Conservation (phyloP, 1,139 yeast genomes). For the Sugiyamaella castrensis region DNA sequence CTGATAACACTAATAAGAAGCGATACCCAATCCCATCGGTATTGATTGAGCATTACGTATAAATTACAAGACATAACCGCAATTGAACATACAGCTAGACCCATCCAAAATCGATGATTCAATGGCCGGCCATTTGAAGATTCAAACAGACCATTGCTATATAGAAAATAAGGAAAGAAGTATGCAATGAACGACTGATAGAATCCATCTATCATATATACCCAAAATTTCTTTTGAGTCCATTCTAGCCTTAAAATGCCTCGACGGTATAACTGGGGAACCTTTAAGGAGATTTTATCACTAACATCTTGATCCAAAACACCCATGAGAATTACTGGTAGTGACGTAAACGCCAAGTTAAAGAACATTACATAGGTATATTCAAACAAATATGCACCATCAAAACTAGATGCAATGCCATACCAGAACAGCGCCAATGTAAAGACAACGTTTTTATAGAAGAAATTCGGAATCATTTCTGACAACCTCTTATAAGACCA, state of each 20-base stretch:
- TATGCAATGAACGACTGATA: constrained; percentile 84
- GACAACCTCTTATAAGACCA: constrained; percentile 92
- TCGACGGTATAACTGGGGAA: constrained; percentile 84
- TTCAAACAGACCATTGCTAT: constrained; percentile 55
- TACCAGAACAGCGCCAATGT: constrained; percentile 90
- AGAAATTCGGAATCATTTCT: constrained; percentile 93
- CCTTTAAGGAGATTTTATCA: constrained; percentile 73
- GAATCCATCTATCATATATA: constrained; percentile 81
- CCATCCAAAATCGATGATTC: constrained; percentile 85
- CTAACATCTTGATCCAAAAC: constrained; percentile 90
- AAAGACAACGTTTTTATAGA: constrained; percentile 88
- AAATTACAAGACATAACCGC: constrained; percentile 77
- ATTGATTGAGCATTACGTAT: constrained; percentile 77
- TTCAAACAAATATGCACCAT: constrained; percentile 89
- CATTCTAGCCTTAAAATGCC: constrained; percentile 85
- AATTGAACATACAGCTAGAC: constrained; percentile 74
- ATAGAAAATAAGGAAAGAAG: constrained; percentile 80
- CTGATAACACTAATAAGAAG: constrained; percentile 60
- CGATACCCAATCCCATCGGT: constrained; percentile 93
- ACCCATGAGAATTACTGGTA: constrained; percentile 89
- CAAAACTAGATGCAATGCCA: constrained; percentile 80
- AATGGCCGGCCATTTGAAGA: constrained; percentile 60
- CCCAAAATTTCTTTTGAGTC: constrained; percentile 73
- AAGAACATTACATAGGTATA: constrained; percentile 90
- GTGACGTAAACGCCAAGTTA: constrained; percentile 90